phyloP scores from a whole-genome alignment of 176 grass and related monocot genomes.

The Metroxylon sagu region DNA sequence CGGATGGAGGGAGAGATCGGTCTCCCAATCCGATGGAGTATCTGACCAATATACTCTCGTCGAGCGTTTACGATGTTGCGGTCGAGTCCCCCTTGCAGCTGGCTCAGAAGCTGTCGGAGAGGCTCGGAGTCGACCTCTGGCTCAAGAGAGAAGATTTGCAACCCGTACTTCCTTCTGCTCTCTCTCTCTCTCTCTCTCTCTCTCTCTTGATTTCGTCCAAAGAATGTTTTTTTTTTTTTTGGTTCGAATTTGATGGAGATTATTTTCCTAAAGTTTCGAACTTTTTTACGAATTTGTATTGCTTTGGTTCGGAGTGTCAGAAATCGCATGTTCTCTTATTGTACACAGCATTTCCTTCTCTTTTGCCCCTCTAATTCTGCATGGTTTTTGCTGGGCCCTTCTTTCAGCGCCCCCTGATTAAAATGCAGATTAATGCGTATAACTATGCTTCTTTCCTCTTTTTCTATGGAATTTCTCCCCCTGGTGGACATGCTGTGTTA shows the following conservation, averaged over 20 bases:
- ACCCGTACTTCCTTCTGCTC: constrained; percentile 32
- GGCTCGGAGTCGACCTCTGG: constrained; percentile 54
- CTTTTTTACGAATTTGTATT: too few relatives aligned
- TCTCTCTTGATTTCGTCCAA: neutral
- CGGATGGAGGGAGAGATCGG: constrained; percentile 5
- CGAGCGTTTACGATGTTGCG: constrained; percentile 89
- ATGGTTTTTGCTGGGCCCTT: too few relatives aligned
- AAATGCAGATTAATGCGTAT: too few relatives aligned
- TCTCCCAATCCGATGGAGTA: constrained; percentile 78
- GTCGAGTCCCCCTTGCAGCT: constrained; percentile 66
- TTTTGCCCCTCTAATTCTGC: too few relatives aligned
- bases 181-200: neutral
- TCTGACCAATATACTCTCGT: constrained; percentile 63
- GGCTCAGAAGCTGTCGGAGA: constrained; percentile 62
- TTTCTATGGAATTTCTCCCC: too few relatives aligned
- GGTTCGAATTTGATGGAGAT: neutral
- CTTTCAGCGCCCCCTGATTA: too few relatives aligned
- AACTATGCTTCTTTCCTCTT: too few relatives aligned
- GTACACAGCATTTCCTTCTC: too few relatives aligned
- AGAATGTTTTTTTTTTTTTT: neutral
- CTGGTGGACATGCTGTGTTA: too few relatives aligned
- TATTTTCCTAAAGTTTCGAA: neutral
- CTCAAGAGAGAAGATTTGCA: constrained; percentile 96
- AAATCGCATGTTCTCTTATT: too few relatives aligned
- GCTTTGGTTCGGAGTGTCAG: too few relatives aligned